phyloP scores from a whole-genome alignment of 345 rosid genomes.

The Turnera subulata region DNA sequence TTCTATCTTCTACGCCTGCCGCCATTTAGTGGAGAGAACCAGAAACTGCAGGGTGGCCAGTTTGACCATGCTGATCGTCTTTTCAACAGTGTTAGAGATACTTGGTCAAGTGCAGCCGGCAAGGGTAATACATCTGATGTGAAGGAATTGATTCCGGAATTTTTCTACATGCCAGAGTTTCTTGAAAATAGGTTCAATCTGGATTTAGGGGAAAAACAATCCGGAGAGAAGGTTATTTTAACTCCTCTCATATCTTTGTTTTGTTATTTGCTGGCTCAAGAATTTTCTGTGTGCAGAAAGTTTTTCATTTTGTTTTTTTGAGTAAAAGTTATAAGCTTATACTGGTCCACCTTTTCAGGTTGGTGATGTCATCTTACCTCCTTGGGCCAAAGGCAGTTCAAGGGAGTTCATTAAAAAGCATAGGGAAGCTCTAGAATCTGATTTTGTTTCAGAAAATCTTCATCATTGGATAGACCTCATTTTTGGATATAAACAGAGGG shows the following conservation, averaged over 20 bases:
- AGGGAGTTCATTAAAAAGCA: constrained; percentile 91
- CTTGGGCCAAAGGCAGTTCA: constrained; percentile 95
- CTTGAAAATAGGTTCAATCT: constrained; percentile 78
- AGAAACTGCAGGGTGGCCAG: constrained; percentile 99
- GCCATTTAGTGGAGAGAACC: constrained; percentile 95
- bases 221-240: constrained; percentile 84
- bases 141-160: constrained; percentile 97
- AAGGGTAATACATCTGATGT: constrained; percentile 97
- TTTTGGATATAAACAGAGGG: constrained; percentile 96
- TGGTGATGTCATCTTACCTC: constrained; percentile 84
- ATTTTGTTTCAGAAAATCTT: constrained; percentile 91
- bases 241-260: constrained; percentile 8
- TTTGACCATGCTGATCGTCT: constrained; percentile 99
- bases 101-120: constrained; percentile 99
- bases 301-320: not conserved
- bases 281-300: not conserved
- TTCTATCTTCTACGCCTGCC: constrained; percentile 97
- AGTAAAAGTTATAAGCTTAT: constrained; percentile 4
- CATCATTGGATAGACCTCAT: constrained; percentile 99
- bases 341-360: constrained; percentile 44
- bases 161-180: constrained; percentile 97
- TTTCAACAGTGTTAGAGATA: constrained; percentile 82
- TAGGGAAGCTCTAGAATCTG: constrained; percentile 93
- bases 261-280: constrained; percentile 2
- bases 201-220: constrained; percentile 95